A percentile compares a stretch with the other conserved stretches of the same genome.
Conservation (phyloP, 352 stramenopile species). For the Bremia lactucae region DNA sequence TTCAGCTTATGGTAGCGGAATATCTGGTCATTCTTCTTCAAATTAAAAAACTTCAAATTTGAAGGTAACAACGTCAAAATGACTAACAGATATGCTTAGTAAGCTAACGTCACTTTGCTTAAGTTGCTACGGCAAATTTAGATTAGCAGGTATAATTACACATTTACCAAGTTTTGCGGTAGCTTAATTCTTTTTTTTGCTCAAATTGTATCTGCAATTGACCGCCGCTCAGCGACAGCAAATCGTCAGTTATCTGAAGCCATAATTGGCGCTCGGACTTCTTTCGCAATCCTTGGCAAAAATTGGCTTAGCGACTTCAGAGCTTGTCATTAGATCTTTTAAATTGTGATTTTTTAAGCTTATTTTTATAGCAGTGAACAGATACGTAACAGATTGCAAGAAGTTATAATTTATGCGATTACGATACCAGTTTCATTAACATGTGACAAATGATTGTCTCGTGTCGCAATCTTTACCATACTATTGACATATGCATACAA, state of each 20-base stretch:
- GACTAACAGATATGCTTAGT: conserved; percentile 89
- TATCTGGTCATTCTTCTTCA: conserved; percentile 21
- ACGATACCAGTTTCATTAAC: not conserved
- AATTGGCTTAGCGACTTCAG: conserved; percentile 47
- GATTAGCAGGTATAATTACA: conserved; percentile 90
- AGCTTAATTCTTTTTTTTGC: conserved; percentile 72
- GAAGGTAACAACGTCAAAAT: not conserved
- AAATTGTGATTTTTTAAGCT: conserved; percentile 2
- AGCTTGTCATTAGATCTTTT: conserved; percentile 5
- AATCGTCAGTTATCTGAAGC: conserved; percentile 37
- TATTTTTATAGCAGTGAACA: conserved; percentile 2
- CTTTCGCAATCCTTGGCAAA: conserved; percentile 52
- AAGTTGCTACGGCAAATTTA: conserved; percentile 94
- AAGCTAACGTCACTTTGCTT: conserved; percentile 90
- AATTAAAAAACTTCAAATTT: not conserved
- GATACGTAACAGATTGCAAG: no score
- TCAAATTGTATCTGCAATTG: conserved; percentile 64
- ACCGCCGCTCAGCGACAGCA: not conserved
- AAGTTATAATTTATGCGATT: no score
- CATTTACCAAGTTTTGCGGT: conserved; percentile 28
- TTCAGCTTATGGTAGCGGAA: conserved; percentile 42
- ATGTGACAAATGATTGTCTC: no score
- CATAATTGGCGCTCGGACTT: conserved; percentile 71
- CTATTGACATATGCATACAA: conserved; percentile 15
- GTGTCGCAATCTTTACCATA: not conserved